Evolutionary conservation across 352 stramenopile species (phyloP), one percentile per base, ranked within the genome.

Genomic region (Globisporangium nodosum): DNA sequence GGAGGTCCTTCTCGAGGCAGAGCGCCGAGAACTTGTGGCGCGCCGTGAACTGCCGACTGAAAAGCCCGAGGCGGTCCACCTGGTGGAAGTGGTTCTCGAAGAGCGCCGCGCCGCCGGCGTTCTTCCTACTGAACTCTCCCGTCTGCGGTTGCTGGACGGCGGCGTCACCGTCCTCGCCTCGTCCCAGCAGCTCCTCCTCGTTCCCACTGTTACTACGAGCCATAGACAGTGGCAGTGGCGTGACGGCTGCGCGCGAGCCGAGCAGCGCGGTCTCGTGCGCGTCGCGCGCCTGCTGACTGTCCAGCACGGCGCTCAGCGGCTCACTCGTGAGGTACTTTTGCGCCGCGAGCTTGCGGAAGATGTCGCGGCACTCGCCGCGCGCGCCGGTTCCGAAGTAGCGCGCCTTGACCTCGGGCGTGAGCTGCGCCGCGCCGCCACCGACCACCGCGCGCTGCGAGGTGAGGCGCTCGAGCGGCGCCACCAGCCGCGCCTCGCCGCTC

Each of bases 11-110:
- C 27, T 88, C 78, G n/a, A 92, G 78, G 51, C 82, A 90, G 20
- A 92, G 60, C 6, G 82, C 69, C 20, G 78, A 72, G 59, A 90
- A 92, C 49, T 89, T 88, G 69, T 92, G 82, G 0, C 82, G 74
- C 24, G 82, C 82, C 15, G 81, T 89, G 56, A 92, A 83, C 59
- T 83, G 76, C 4, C 68, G 65, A 6, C 59, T 70, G 49, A 86
- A 86, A 3, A 81, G 65, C 0, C 68, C 70, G 20, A 58, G 60
- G 15, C 57, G 58, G 45, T 78, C 68, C 8, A 49, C 52, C 6
- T 65, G 61, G 42, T 66, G 58, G 52, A 69, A 65, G 24, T 68
- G 46, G 58, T 62, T 70, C 48, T 51, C 35, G 45, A 59, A 42
- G 46, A 53, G 52, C 18, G 52, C 58, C 4, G 65, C 16, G 30